phyloP scores from a whole-genome alignment of 306 rosid genomes.

The Prunus mira region DNA sequence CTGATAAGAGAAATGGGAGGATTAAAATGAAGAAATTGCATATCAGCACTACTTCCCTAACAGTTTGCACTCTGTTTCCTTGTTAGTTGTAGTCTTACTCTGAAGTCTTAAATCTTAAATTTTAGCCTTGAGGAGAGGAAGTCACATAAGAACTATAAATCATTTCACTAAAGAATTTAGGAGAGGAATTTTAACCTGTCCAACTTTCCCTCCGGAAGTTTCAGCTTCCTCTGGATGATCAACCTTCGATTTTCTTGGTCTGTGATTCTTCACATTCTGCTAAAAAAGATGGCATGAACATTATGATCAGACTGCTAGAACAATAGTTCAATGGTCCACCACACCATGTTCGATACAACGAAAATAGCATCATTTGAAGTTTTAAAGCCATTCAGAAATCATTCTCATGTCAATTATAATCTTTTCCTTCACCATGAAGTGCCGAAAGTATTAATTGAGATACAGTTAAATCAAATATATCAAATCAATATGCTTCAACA shows the following conservation, averaged over 20 bases:
- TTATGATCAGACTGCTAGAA: background rate
- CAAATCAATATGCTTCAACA: background rate
- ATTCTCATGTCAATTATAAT: background rate
- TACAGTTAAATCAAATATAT: background rate
- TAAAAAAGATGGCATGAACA: slow-evolving; percentile 26
- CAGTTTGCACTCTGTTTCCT: no score
- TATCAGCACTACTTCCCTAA: background rate
- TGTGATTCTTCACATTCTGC: slow-evolving; percentile 17
- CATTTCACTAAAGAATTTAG: background rate
- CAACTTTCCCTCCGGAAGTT: slow-evolving; percentile 46
- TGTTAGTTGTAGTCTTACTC: no score
- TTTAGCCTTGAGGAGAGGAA: no score
- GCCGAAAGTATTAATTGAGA: background rate
- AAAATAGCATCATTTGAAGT: background rate
- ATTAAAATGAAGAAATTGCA: background rate
- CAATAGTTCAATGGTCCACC: background rate
- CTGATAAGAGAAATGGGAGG: slow-evolving; percentile 36
- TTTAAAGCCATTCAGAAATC: background rate
- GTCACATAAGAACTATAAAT: no score
- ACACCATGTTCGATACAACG: background rate
- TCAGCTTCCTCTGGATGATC: slow-evolving; percentile 40
- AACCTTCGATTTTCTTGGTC: slow-evolving; percentile 28
- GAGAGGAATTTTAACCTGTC: slow-evolving; percentile 49
- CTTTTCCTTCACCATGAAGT: background rate
- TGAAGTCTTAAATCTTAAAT: no score